Conservation (phyloP, 2,329 filamentous ascomycete genomes). For the Penicillium hesseltinei region DNA sequence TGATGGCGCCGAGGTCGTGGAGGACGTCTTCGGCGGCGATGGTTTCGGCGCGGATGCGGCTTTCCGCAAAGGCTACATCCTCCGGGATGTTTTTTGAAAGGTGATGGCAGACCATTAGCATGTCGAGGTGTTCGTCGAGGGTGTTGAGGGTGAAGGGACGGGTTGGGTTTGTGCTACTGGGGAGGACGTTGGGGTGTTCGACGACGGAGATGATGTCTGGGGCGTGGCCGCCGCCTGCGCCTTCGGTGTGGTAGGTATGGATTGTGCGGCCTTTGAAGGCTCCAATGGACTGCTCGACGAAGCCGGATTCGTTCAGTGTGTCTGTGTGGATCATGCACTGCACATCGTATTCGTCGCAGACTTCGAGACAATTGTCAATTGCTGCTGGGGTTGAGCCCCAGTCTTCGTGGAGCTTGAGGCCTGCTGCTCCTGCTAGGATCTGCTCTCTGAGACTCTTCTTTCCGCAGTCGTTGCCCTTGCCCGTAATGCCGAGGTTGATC, state of each 20-base stretch:
- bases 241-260: conserved; percentile 96
- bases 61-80: conserved; percentile 93
- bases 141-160: conserved; percentile 89
- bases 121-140: conserved; percentile 92
- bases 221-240: conserved; percentile 89
- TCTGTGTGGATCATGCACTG: conserved; percentile 95
- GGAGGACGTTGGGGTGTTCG: conserved; percentile 82
- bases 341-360: conserved; percentile 88
- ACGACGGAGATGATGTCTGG: conserved; percentile 95
- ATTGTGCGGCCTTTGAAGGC: conserved; percentile 84
- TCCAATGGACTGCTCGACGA: conserved; percentile 86
- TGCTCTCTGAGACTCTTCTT: conserved; percentile 72
- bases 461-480: conserved; percentile 85
- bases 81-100: conserved; percentile 89
- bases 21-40: conserved; percentile 96
- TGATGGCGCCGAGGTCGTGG: conserved; percentile 91
- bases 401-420: conserved; percentile 92
- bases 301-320: conserved; percentile 95
- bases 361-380: conserved; percentile 79
- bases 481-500: conserved; percentile 85
- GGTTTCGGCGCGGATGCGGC: conserved; percentile 89
- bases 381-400: conserved; percentile 90
- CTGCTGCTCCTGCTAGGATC: conserved; percentile 77
- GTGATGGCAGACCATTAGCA: conserved; percentile 98
- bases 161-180: conserved; percentile 88